Conservation (phyloP, 1,284 basidiomycete genomes). For the Ceratobasidium sp. region DNA sequence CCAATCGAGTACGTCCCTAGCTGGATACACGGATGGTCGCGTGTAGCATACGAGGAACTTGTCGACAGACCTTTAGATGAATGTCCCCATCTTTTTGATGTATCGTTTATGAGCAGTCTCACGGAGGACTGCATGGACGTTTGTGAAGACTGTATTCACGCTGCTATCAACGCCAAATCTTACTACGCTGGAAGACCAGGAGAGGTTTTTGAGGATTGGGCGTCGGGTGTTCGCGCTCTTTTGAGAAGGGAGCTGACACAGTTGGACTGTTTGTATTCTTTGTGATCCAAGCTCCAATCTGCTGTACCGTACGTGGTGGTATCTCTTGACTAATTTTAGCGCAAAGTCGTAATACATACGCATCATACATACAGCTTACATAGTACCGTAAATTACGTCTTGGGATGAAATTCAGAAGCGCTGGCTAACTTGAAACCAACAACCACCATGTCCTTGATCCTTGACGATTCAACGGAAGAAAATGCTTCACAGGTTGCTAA, state of each 20-base stretch:
- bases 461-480: neutral
- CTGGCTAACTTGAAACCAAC: too few relatives aligned
- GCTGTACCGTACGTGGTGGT: neutral
- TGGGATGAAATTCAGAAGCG: too few relatives aligned
- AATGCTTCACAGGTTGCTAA: too few relatives aligned
- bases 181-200: neutral
- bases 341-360: neutral
- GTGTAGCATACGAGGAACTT: too few relatives aligned
- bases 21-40: too few relatives aligned
- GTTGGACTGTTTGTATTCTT: neutral
- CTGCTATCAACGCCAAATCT: neutral
- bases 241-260: neutral
- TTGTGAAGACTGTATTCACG: neutral
- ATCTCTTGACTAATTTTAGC: neutral
- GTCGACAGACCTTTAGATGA: too few relatives aligned
- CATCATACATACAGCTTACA: too few relatives aligned
- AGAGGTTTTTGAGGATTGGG: neutral
- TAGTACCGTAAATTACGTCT: too few relatives aligned
- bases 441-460: neutral
- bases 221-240: neutral
- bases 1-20: too few relatives aligned
- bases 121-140: neutral
- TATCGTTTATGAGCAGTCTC: too few relatives aligned
- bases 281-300: neutral
- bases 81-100: too few relatives aligned